These are phyloP conservation scores for Extremus antarcticus DNA, from an alignment of 495 filamentous ascomycete species.

Conservation along the genomic window DNA sequence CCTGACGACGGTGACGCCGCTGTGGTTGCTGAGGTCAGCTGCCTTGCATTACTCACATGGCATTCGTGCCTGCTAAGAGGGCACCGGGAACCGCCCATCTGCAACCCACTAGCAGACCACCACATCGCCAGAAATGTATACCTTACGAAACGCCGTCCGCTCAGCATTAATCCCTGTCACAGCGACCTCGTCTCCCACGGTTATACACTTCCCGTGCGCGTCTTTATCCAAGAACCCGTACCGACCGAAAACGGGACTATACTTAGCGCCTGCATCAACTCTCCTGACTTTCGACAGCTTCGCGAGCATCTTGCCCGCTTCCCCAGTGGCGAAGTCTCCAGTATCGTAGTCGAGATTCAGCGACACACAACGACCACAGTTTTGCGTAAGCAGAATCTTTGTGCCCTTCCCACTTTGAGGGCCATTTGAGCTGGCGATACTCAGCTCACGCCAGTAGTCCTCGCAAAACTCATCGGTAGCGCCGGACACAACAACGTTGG, in stretches of 20 bases:
- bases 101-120: too few relatives aligned
- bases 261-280: slow-evolving; percentile 63
- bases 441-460: slow-evolving; percentile 71
- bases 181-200: slow-evolving; percentile 59
- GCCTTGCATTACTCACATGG: too few relatives aligned
- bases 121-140: too few relatives aligned
- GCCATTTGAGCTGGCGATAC: slow-evolving; percentile 28
- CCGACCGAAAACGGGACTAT: slow-evolving; percentile 71
- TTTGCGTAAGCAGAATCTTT: slow-evolving; percentile 54
- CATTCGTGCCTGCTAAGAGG: too few relatives aligned
- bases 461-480: slow-evolving; percentile 58
- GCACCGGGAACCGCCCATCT: too few relatives aligned
- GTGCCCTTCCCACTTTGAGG: slow-evolving; percentile 23
- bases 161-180: slow-evolving; percentile 48
- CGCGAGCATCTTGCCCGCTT: slow-evolving; percentile 62
- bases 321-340: slow-evolving; percentile 51
- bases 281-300: slow-evolving; percentile 66
- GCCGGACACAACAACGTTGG: slow-evolving; percentile 69
- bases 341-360: slow-evolving; percentile 77
- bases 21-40: too few relatives aligned
- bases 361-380: slow-evolving; percentile 68
- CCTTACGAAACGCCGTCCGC: slow-evolving; percentile 54
- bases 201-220: slow-evolving; percentile 32
- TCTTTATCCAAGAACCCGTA: slow-evolving; percentile 52
- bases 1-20: too few relatives aligned